These are phyloP conservation scores for Penicillium brevicompactum DNA, from an alignment of 2,329 filamentous ascomycete species.

Conservation along the genomic window DNA sequence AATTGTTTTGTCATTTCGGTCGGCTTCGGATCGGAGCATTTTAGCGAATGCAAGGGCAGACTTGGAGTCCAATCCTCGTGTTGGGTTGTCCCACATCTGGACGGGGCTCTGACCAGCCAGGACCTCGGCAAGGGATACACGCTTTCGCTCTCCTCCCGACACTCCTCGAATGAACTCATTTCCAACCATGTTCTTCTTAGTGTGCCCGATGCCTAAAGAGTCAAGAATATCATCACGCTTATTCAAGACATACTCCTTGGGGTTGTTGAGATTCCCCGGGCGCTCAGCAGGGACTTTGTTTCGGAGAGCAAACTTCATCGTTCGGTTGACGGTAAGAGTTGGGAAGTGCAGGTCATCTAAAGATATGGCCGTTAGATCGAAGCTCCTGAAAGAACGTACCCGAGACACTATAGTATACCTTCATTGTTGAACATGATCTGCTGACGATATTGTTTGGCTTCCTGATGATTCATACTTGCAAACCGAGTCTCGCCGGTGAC, in stretches of 20 bases:
- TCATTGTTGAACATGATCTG: slow-evolving; percentile 72
- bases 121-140: slow-evolving; percentile 66
- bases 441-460: slow-evolving; percentile 45
- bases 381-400: no score
- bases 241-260: slow-evolving; percentile 33
- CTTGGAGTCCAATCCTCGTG: slow-evolving; percentile 65
- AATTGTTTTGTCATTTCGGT: slow-evolving; percentile 59
- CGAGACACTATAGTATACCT: slow-evolving; percentile 15
- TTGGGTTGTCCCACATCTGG: slow-evolving; percentile 68
- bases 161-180: slow-evolving; percentile 67
- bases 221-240: slow-evolving; percentile 36
- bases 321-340: slow-evolving; percentile 72
- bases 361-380: neutral
- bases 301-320: slow-evolving; percentile 70
- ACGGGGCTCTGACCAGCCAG: slow-evolving; percentile 56
- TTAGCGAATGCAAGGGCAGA: slow-evolving; percentile 63
- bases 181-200: slow-evolving; percentile 65
- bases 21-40: slow-evolving; percentile 61
- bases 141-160: slow-evolving; percentile 68
- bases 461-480: slow-evolving; percentile 55
- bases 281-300: slow-evolving; percentile 41
- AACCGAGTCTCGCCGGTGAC: slow-evolving; percentile 57
- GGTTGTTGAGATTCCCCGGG: slow-evolving; percentile 24
- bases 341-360: slow-evolving; percentile 71
- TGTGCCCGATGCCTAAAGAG: slow-evolving; percentile 49